Base-by-base conservation (phyloP, 352 stramenopile species). In the Pythium coloratum region DNA sequence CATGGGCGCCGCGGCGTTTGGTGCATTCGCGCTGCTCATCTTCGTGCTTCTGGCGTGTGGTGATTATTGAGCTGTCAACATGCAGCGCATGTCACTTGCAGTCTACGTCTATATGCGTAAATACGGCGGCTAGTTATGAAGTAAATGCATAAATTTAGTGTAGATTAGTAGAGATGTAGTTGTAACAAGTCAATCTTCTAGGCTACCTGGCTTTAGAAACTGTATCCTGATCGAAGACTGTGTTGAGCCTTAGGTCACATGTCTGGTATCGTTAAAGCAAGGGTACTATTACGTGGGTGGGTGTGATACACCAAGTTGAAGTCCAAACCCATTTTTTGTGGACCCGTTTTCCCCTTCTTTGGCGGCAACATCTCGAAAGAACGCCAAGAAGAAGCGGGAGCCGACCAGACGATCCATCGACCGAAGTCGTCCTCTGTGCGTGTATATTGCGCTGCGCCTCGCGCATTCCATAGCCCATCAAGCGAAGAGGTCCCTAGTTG, bases 241-340 rank as follows among this genome's bases (percentile, higher is more conserved):
- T 24, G 4, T 50, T 24, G 3, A 8, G 24, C 42, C 18, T 10
- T 38, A 38, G 5, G 33, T 9, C 9, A 38, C n/a, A 6, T 30
- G 14, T 3, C 14, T 13, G 26, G 10, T 62, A 58, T 54, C 32
- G 7, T 13, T 71, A 71, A 59, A 66, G 0, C 2, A 8, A 59
- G 53, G 65, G 1, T 49, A 26, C 20, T 1, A 44, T 13, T 6
- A 7, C 16, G 42, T 44, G 57, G 65, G 65, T 66, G 57, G 65
- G 65, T 63, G 57, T 34, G 44, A 6, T 28, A 28, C 16, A 24
- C 6, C 59, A 72, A 64, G 66, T 72, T 72, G 66, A 72, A 72
- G 66, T 67, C 66, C 14, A 16, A 38, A 56, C 63, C 63, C 63
- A 55, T 69, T 47, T 56, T 32, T 20, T 49, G 18, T 62, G 4